A percentile compares a stretch with the other conserved stretches of the same genome.
phyloP scores from a whole-genome alignment of 352 stramenopile genomes.

The Globisporangium heterothallicum region DNA sequence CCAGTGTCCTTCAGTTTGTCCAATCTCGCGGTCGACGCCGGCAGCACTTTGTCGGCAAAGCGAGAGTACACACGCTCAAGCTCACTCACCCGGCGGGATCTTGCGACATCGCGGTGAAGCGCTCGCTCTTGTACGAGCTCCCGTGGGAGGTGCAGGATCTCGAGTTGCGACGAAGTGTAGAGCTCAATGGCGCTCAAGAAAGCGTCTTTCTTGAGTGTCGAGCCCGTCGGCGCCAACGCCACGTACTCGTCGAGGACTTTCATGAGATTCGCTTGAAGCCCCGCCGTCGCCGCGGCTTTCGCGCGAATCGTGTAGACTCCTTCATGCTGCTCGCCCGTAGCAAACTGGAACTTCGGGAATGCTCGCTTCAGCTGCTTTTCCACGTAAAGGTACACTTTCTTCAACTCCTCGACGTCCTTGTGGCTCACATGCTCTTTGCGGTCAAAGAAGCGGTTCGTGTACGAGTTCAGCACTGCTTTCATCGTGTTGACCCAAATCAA shows the following conservation, averaged over 20 bases:
- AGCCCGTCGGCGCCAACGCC: slow-evolving; percentile 13
- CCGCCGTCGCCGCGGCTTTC: slow-evolving; percentile 54
- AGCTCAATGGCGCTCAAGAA: slow-evolving; percentile 50
- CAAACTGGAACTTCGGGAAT: slow-evolving; percentile 49
- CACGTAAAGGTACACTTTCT: slow-evolving; percentile 48
- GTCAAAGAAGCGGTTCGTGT: slow-evolving; percentile 49
- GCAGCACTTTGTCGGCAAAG: slow-evolving; percentile 10
- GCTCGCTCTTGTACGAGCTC: slow-evolving; percentile 32
- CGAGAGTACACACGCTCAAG: slow-evolving; percentile 33
- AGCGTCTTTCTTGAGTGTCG: slow-evolving; percentile 22
- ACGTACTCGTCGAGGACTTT: slow-evolving; percentile 63
- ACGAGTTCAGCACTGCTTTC: slow-evolving; percentile 58
- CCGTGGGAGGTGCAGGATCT: slow-evolving; percentile 43
- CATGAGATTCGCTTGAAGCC: slow-evolving; percentile 36
- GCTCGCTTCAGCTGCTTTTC: slow-evolving; percentile 51
- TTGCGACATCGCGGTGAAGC: slow-evolving; percentile 30
- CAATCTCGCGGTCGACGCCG: slow-evolving; percentile 3
- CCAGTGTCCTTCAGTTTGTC: slow-evolving; percentile 16
- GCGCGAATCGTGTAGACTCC: slow-evolving; percentile 51
- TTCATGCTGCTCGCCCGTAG: slow-evolving; percentile 35
- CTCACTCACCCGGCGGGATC: slow-evolving; percentile 37
- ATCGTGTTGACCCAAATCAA: slow-evolving; percentile 55
- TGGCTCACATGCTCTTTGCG: slow-evolving; percentile 31
- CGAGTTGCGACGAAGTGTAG: slow-evolving; percentile 47
- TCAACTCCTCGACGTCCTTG: slow-evolving; percentile 38